Evolutionary conservation across 1,284 basidiomycete species (phyloP), one percentile per base, ranked within the genome.

Genomic region (Cryptococcus floricola): DNA sequence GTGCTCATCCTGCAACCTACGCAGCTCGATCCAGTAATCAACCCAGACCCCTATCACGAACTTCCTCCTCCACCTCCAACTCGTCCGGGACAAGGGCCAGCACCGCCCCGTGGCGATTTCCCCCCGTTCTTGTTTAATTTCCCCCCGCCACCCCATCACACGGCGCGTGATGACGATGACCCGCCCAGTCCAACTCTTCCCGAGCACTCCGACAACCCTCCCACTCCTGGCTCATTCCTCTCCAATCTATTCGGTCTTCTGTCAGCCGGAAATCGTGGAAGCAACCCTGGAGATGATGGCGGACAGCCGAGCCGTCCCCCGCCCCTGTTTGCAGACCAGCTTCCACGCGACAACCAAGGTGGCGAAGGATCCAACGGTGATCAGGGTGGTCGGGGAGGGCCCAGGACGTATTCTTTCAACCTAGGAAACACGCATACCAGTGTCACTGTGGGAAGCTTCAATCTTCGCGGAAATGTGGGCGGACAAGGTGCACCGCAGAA

Each of bases 31-130:
- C 28, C 56, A 16, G 66, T 71, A 9, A 60, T 73, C 48, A 75
- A 75, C 54, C 71, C 73, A 19, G 73, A 73, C 48, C 73, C 73
- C 7, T 61, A 56, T 42, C 62, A 67, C 54, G 73, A 74, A 27
- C 68, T 73, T 2, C 70, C 73, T 16, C 67, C 61, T 6, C 62
- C 67, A n/a, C 68, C 71, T 6, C 69, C 67, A 10, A 56, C 61
- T 19, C 61, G 69, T 2, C 70, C 70, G 3, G 44, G 46, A 13
- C n/a, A 19, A 48, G 31, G 31, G 10, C 16, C n/a, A 39, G 27
- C 16, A 8, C 44, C 31, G 14, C 39, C 14, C 48, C 46, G 41
- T 9, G n/a, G 9, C 4, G 6, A 42, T 7, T 1, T 23, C 1
- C 31, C 31, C 10, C 41, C n/a, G 5, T 42, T 42, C 16, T 42